Evolutionary conservation across 225 moss, liverwort and hornwort species (phyloP), one percentile per base, ranked within the genome.

Genomic region (Polytrichum commune): DNA sequence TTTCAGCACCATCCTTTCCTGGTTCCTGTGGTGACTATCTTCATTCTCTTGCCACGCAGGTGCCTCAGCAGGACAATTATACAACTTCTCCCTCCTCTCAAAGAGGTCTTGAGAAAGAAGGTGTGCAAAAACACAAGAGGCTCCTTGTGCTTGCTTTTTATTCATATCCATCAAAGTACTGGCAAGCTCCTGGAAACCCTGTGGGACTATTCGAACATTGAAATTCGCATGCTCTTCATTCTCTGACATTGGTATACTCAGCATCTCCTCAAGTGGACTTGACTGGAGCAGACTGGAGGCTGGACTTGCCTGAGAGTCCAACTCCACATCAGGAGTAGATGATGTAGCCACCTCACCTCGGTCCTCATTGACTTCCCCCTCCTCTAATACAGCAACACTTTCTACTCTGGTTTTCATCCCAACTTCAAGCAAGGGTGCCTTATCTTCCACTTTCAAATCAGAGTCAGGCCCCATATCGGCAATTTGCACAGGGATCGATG

Each of bases 11-110:
- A 98, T 77, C 65, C 62, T 80, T 63, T 83, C 85, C 66, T 83
- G 77, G 58, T 79, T 89, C 68, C 84, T 89, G 0, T 75, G 38
- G 61, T 98, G 89, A 55, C 88, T 91, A 69, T 89, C 83, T 4
- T 73, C 84, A 79, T 98, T 98, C 55, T 80, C 74, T 68, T 82
- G 80, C 98, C 98, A 98, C 2, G 84, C 91, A 38, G 81, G 74
- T 27, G 92, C 80, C 66, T 95, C 91, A 38, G 73, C 77, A 66
- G 95, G 90, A 72, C 79, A 87, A 55, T 79, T 79, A 46, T 89
- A 95, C 0, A 88, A 66, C 56, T 73, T 90, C 16, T 77, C 83
- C 56, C 67, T 72, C 62, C 75, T 77, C 62, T 72, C 74, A 33
- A 60, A 53, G 30, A 69, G 58, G 62, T 89, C 72, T 30, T 84